Evolutionary conservation across 2,329 filamentous ascomycete genomes (phyloP).

Genomic region (Podosphaera fusca): DNA sequence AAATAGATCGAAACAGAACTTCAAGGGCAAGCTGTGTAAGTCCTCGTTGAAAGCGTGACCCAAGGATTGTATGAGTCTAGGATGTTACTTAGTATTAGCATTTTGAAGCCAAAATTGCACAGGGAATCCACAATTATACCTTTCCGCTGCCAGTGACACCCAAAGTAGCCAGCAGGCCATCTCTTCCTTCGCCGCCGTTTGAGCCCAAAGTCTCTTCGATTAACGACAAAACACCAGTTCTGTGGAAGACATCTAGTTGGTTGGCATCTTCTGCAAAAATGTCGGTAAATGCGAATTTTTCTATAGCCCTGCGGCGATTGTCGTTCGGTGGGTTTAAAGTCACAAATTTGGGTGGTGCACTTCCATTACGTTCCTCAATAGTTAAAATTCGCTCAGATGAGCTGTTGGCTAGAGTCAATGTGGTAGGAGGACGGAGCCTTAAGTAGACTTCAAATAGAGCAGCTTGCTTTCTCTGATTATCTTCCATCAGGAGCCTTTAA

Average conservation of each 20-base stretch:
- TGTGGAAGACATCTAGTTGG: slow-evolving; percentile 71
- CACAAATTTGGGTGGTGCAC: slow-evolving; percentile 39
- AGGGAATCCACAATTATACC: slow-evolving; percentile 25
- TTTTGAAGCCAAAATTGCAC: background rate
- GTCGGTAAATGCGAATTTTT: slow-evolving; percentile 82
- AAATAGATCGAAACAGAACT: slow-evolving; percentile 65
- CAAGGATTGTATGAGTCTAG: slow-evolving; percentile 91
- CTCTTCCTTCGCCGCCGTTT: slow-evolving; percentile 53
- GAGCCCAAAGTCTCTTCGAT: slow-evolving; percentile 62
- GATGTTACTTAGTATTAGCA: background rate
- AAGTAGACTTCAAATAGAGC: slow-evolving; percentile 75
- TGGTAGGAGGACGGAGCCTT: slow-evolving; percentile 47
- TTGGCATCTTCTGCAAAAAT: slow-evolving; percentile 74
- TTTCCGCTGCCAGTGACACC: slow-evolving; percentile 94
- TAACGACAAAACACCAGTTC: slow-evolving; percentile 49
- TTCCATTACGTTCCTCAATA: slow-evolving; percentile 37
- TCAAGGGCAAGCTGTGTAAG: slow-evolving; percentile 83
- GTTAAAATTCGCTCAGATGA: slow-evolving; percentile 48
- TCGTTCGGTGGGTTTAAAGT: slow-evolving; percentile 65
- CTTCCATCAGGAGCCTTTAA: too few relatives aligned
- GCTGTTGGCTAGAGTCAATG: slow-evolving; percentile 13
- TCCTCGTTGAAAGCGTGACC: slow-evolving; percentile 65
- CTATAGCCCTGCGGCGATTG: slow-evolving; percentile 60
- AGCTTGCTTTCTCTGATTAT: background rate
- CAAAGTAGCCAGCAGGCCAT: slow-evolving; percentile 74